Evolutionary conservation across 169 alveolate species (phyloP).

Genomic region (Cryptosporidium sp.): DNA sequence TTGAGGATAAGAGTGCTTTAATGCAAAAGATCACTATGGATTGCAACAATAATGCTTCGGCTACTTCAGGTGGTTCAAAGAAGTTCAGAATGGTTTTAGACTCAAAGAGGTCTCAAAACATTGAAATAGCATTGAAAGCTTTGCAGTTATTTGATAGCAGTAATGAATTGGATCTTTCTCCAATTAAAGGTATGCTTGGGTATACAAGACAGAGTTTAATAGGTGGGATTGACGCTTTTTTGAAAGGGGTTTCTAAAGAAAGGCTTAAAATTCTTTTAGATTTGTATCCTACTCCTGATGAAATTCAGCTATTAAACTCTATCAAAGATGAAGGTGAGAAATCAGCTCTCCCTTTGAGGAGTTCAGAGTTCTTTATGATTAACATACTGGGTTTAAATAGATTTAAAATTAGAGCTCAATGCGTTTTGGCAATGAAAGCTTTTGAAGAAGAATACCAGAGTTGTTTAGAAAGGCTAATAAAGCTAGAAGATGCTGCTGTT

Average conservation of each 20-base stretch:
- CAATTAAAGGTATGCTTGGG: slow-evolving; percentile 69
- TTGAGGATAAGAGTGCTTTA: slow-evolving; percentile 43
- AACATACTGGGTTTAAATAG: slow-evolving; percentile 42
- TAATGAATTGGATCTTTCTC: slow-evolving; percentile 61
- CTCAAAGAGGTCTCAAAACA: slow-evolving; percentile 71
- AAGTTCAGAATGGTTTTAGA: slow-evolving; percentile 58
- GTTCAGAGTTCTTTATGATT: slow-evolving; percentile 32
- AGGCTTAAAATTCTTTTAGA: slow-evolving; percentile 55
- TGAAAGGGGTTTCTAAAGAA: slow-evolving; percentile 71
- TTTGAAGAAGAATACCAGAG: slow-evolving; percentile 75
- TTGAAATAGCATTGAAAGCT: slow-evolving; percentile 69
- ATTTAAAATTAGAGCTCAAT: slow-evolving; percentile 67
- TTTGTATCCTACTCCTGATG: slow-evolving; percentile 70
- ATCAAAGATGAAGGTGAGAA: background rate
- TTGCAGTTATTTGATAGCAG: slow-evolving; percentile 58
- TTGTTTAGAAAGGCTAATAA: slow-evolving; percentile 62
- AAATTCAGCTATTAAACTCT: slow-evolving; percentile 52
- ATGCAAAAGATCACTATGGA: slow-evolving; percentile 32
- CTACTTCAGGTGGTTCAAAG: slow-evolving; percentile 3
- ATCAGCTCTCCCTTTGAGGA: slow-evolving; percentile 41
- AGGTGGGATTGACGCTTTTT: slow-evolving; percentile 52
- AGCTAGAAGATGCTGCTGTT: slow-evolving; percentile 69
- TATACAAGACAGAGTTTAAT: slow-evolving; percentile 16
- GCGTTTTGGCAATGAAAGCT: slow-evolving; percentile 68
- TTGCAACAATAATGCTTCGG: background rate